A percentile compares a stretch with the other conserved stretches of the same genome.
phyloP scores from a whole-genome alignment of 768 basidiomycete species.

The Termitomyces sp. region DNA sequence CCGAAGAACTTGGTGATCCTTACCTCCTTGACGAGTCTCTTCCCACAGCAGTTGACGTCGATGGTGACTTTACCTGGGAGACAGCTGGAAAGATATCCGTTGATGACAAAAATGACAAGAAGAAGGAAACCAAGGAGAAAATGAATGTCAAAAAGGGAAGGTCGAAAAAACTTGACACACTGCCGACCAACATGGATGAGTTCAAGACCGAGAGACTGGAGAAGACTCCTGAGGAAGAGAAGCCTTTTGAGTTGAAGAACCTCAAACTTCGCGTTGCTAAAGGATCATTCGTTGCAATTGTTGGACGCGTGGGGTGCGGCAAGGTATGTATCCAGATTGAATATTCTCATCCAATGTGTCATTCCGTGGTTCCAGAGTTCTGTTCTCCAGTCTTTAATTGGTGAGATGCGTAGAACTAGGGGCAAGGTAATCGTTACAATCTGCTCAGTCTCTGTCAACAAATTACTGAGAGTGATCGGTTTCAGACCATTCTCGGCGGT shows the following conservation, averaged over 20 bases:
- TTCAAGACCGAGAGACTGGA: constrained; percentile 14
- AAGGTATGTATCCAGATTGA: constrained; percentile 39
- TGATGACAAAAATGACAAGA: constrained; percentile 13
- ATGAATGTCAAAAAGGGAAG: constrained; percentile 15
- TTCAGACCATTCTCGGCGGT: constrained; percentile 49
- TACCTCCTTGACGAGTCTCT: constrained; percentile 38
- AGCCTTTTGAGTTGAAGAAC: constrained; percentile 48
- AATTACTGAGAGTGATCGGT: not conserved
- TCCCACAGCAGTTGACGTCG: constrained; percentile 38
- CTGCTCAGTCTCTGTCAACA: not conserved
- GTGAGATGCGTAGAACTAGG: constrained; percentile 61
- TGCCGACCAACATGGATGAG: constrained; percentile 18
- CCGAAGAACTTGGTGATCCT: constrained; percentile 51
- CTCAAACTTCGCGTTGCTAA: constrained; percentile 43
- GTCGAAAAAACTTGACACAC: constrained; percentile 2
- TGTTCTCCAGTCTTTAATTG: constrained; percentile 52
- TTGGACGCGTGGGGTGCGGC: constrained; percentile 74
- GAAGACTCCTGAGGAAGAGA: constrained; percentile 29
- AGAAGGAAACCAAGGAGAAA: constrained; percentile 12
- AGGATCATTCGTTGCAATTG: constrained; percentile 66
- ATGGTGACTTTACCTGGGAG: constrained; percentile 56
- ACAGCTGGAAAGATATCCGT: constrained; percentile 20
- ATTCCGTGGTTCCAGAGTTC: constrained; percentile 38
- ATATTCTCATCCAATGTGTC: not conserved
- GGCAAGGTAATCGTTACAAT: constrained; percentile 42